phyloP scores from a whole-genome alignment of 805 yeast species.

The Wickerhamomyces hampshirensis region DNA sequence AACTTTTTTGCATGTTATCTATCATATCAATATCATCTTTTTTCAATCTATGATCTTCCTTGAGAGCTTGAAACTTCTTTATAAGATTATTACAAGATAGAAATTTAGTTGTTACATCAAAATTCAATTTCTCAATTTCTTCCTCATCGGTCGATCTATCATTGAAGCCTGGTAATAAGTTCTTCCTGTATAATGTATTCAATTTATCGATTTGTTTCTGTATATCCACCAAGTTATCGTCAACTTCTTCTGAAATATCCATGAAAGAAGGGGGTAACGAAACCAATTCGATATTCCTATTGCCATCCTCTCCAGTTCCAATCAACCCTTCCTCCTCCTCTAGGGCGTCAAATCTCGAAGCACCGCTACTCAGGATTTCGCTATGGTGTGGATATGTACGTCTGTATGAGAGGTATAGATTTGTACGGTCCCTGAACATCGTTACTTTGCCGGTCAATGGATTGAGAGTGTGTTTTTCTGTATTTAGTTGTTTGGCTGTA shows the following conservation, averaged over 20 bases:
- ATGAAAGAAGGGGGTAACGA: slow-evolving; percentile 74
- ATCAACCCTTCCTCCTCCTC: slow-evolving; percentile 29
- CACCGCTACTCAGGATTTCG: slow-evolving; percentile 17
- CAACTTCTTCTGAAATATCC: slow-evolving; percentile 69
- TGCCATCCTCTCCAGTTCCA: slow-evolving; percentile 13
- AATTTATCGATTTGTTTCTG: slow-evolving; percentile 53
- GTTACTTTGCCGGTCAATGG: background rate
- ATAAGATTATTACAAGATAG: slow-evolving; percentile 76
- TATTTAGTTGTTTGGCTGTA: background rate
- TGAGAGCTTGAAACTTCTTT: slow-evolving; percentile 52
- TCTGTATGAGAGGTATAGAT: slow-evolving; percentile 80
- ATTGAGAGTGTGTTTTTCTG: background rate
- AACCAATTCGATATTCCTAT: slow-evolving; percentile 48
- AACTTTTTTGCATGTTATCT: slow-evolving; percentile 74
- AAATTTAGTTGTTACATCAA: slow-evolving; percentile 66
- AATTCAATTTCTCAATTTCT: slow-evolving; percentile 74
- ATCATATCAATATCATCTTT: slow-evolving; percentile 57
- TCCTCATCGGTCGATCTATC: slow-evolving; percentile 75
- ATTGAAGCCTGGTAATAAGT: slow-evolving; percentile 80
- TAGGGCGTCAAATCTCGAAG: slow-evolving; percentile 22
- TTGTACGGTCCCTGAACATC: slow-evolving; percentile 97
- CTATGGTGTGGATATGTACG: slow-evolving; percentile 76
- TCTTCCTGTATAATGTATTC: slow-evolving; percentile 69
- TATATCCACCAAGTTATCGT: slow-evolving; percentile 51
- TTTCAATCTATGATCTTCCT: slow-evolving; percentile 27